Conservation (phyloP, 139 green algal genomes). For the Asterochloris erici region DNA sequence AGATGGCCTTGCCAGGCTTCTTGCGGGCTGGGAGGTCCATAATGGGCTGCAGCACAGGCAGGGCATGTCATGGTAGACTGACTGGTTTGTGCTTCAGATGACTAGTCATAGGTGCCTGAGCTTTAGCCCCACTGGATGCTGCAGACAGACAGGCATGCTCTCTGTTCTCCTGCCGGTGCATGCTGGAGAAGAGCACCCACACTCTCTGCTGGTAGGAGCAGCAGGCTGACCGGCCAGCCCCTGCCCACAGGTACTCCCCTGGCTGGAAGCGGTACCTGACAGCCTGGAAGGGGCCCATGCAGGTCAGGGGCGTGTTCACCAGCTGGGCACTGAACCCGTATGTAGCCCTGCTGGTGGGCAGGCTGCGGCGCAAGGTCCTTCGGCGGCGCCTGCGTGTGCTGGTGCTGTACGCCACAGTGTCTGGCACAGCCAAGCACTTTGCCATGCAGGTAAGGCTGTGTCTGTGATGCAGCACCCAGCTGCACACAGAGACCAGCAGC, state of each 20-base stretch:
- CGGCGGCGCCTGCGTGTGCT: not conserved
- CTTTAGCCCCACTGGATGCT: no score
- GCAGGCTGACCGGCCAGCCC: no score
- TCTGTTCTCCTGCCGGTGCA: no score
- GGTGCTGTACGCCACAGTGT: constrained; percentile 22
- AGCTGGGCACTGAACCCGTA: not conserved
- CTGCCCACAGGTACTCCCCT: not conserved
- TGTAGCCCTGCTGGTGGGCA: not conserved
- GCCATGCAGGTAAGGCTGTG: not conserved
- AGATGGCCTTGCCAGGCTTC: no score
- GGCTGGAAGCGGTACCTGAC: not conserved
- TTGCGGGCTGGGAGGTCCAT: no score
- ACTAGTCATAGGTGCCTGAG: no score
- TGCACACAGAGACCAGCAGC: not conserved
- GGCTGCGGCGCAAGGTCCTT: not conserved
- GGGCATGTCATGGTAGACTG: no score
- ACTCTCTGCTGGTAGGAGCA: no score
- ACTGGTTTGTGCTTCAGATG: no score
- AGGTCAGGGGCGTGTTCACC: not conserved
- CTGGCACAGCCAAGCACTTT: constrained; percentile 17
- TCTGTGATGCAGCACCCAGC: not conserved
- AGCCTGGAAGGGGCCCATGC: not conserved
- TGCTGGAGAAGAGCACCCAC: no score
- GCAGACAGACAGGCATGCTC: no score
- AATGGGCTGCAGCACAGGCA: no score